Percentiles rank a stretch among this genome's conserved stretches.
Conservation (phyloP, 148 eudicot species). For the Arbutus unedo region DNA sequence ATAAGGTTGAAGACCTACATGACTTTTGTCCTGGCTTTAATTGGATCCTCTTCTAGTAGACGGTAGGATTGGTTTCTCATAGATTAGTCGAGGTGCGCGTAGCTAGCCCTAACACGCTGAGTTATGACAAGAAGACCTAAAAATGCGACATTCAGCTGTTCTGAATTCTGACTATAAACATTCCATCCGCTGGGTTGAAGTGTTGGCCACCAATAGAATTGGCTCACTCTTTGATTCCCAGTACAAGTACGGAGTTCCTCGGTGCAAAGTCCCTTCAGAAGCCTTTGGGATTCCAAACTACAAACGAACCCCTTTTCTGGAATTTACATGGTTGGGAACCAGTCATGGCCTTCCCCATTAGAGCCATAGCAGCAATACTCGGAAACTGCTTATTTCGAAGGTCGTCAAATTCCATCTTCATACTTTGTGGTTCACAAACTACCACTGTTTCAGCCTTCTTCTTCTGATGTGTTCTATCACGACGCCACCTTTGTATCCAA, state of each 20-base stretch:
- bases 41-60: too few relatives aligned
- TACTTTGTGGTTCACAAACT: slow-evolving; percentile 58
- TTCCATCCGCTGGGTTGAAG: background rate
- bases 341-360: slow-evolving; percentile 75
- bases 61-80: too few relatives aligned
- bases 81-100: too few relatives aligned
- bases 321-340: slow-evolving; percentile 59
- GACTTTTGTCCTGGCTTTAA: too few relatives aligned
- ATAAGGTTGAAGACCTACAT: background rate
- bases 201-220: background rate
- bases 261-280: slow-evolving; percentile 15
- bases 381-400: slow-evolving; percentile 65
- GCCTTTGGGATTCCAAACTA: slow-evolving; percentile 66
- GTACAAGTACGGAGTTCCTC: background rate
- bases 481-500: slow-evolving; percentile 88
- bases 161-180: background rate
- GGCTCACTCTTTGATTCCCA: background rate
- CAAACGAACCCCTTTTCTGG: slow-evolving; percentile 55
- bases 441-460: slow-evolving; percentile 42
- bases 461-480: slow-evolving; percentile 19
- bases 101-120: too few relatives aligned
- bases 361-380: slow-evolving; percentile 78
- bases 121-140: too few relatives aligned
- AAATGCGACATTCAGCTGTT: background rate
- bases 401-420: slow-evolving; percentile 43